Base-by-base conservation (phyloP, 192 early-diverging fungal species). In the Entomortierella chlamydospora region DNA sequence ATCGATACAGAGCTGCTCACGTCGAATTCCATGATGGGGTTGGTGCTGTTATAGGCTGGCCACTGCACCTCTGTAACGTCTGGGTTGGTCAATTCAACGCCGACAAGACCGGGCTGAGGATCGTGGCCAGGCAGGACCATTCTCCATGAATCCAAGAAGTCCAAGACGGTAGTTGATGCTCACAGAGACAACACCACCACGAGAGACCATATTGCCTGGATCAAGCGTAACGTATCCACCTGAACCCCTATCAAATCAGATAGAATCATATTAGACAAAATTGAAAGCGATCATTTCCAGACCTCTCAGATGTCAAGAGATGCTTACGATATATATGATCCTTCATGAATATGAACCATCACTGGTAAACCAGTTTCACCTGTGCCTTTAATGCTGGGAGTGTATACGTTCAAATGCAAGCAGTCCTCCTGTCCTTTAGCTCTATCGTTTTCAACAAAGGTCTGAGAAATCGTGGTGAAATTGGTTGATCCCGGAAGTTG, bases 151-250 rank as follows among this genome's bases (percentile, higher is more conserved):
- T 2, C 90, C 90, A 2, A 90, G 64, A 12, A 82, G 70, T 0
- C 90, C 90, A 4, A 90, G 53, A 45, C 90, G 86, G 60, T 91
- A 91, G 58, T 90, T 90, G 51, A 89, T 69, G 10, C 81, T 83
- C 0, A 86, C 74, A 30, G 85, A 63, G 26, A 74, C 64, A 8
- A 74, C 72, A 74, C 72, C 72, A 22, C 72, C 72, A 17, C 72
- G 63, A 10, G 72, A 66, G 42, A 74, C 72, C 39, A 74, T 18
- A 41, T 74, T 74, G 41, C 72, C 72, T 12, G 64, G 78, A 54
- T 81, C 70, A 25, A 85, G 78, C n/a, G 65, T 22, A 18, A 65
- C 65, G 26, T 64, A 52, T 0, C 55, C 57, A 11, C 66, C 66
- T 1, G 66, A 68, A 43, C 49, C 42, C 5, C 66, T 68, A 28